A percentile compares a stretch with the other conserved stretches of the same genome.
phyloP scores from a whole-genome alignment of 148 eudicot genomes.

The Spergularia marina region DNA sequence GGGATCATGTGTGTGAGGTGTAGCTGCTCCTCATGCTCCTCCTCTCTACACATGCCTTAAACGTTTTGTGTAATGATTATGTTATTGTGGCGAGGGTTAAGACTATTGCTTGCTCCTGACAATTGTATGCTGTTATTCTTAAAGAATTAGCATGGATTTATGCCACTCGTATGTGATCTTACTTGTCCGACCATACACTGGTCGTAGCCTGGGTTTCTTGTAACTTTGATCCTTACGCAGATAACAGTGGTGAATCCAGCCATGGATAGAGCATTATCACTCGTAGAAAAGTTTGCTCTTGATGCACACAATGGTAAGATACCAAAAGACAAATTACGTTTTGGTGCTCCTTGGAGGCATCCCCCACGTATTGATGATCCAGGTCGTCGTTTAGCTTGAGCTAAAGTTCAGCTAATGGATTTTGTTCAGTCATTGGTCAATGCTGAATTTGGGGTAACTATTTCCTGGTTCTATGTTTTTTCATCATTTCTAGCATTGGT shows the following conservation, averaged over 20 bases:
- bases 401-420: slow-evolving; percentile 88
- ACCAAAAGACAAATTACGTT: slow-evolving; percentile 70
- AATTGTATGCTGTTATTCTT: not conserved
- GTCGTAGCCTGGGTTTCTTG: slow-evolving; percentile 7
- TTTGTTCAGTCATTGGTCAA: slow-evolving; percentile 68
- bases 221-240: slow-evolving; percentile 34
- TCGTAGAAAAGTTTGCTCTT: slow-evolving; percentile 68
- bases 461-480: slow-evolving; percentile 11
- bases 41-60: not conserved
- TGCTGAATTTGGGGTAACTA: slow-evolving; percentile 84
- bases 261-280: slow-evolving; percentile 79
- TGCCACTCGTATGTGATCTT: not conserved
- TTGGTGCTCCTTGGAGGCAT: slow-evolving; percentile 98
- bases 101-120: not conserved
- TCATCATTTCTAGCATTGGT: not conserved
- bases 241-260: slow-evolving; percentile 94
- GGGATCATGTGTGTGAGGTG: no score
- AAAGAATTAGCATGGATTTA: not conserved
- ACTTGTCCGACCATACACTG: not conserved
- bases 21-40: no score
- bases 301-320: slow-evolving; percentile 72
- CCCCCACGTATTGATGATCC: slow-evolving; percentile 66
- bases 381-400: slow-evolving; percentile 49
- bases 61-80: not conserved
- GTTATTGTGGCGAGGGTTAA: not conserved